Evolutionary conservation across 2,329 filamentous ascomycete genomes (phyloP), one percentile per base, ranked within the genome.

Genomic region (Corniculantispora saksenae): DNA sequence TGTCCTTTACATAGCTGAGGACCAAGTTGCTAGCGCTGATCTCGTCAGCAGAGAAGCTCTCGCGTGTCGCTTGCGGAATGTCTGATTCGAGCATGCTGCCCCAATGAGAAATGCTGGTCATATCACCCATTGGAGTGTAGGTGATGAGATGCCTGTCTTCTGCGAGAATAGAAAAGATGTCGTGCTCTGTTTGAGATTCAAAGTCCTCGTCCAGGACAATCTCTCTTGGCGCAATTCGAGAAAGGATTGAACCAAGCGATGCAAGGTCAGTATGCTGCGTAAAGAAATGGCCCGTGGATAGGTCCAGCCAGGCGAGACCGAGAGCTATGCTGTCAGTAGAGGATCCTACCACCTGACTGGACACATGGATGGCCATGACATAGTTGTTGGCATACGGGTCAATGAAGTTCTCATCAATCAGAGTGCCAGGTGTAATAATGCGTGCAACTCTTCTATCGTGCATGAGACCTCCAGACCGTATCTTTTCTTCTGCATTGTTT

Each of bases 361-460:
- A 67, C 32, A 91, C 75, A 73, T 96, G 87, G 56, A 98, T 85
- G 45, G 92, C 90, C 75, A 98, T 86, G 40, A 98, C 84, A 76
- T 94, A 99, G 75, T 97, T 98, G 78, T 95, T 97, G 72, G 92
- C 89, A 74, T 91, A 94, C 1, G 93, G 92, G 74, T 98, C 92
- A 83, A 99, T 93, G 76, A 98, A 99, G 71, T 93, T 94, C 78
- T 99, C 95, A 77, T 99, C 95, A 69, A 99, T 97, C 62, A 99
- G 82, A 1, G 95, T 99, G 23, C 95, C 95, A 1, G 95, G 93
- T 0, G 95, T 98, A 73, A 99, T 88, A 70, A 99, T 90, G 65
- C 95, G 89, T 21, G 92, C 87, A 17, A 99, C 93, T 70, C 84
- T 89, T 29, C 95, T 90, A 74, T 96, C 91, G 75, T 95, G 96